Base-by-base conservation (phyloP, 2,329 filamentous ascomycete species). In the Penicillium concentricum region DNA sequence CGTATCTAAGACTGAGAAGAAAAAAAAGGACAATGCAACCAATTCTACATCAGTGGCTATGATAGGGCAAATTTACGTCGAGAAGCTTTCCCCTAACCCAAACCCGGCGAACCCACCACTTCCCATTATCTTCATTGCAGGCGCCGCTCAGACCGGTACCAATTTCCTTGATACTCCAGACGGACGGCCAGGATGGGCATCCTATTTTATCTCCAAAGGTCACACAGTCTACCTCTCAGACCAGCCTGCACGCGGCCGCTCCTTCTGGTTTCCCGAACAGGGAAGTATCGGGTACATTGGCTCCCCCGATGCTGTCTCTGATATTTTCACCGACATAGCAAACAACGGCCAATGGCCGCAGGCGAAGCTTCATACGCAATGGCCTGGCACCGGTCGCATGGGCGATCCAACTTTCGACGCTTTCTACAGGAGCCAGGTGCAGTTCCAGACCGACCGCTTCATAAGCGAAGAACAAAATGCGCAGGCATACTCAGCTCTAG, bases 321-420 rank as follows among this genome's bases (percentile, higher is more conserved):
- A 51, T 43, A n/a, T 51, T 24, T 51, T 43, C 20, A 51, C 49
- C 37, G 49, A 51, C 38, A 28, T 34, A 34, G 49, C 49, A 42
- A 42, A 51, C 28, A 51, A 51, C 38, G 20, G 60, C 7, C 44
- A 62, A 9, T 71, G 69, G 68, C 72, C 74, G 2, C 74, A 77
- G 61, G 69, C 75, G 6, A 50, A 58, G 16, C 61, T 73, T 5
- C 75, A 78, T 47, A 76, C 71, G 9, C 72, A 77, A 62, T 78
- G 74, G 73, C 72, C 72, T 18, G 74, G 74, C 20, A 62, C 67
- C 7, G 73, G 72, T 3, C 51, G 68, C 16, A 66, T 68, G 20
- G 72, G 68, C 18, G 68, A 71, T 46, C 44, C 59, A n/a, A 57
- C 66, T 12, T 70, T 70, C 45, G 67, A 70, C 56, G 52, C 60